phyloP scores from a whole-genome alignment of 345 rosid species.

The Pugionium dolabratum region DNA sequence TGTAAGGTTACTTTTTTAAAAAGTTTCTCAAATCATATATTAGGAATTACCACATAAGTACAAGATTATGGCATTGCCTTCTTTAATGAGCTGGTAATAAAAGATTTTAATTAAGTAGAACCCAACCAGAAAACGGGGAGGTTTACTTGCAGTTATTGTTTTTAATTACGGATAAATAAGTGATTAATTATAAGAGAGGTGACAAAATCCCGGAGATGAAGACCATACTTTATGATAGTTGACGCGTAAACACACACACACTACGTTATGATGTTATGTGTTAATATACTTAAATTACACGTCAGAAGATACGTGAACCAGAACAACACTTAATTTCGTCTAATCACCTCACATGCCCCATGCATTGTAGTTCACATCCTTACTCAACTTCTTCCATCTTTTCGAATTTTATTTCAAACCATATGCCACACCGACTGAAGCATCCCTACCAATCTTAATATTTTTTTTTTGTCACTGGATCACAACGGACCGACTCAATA shows the following conservation, averaged over 20 bases:
- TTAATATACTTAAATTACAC: constrained; percentile 30
- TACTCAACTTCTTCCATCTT: constrained; percentile 31
- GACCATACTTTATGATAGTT: constrained; percentile 32
- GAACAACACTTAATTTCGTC: constrained; percentile 32
- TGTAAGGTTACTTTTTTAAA: too few relatives aligned
- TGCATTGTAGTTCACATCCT: constrained; percentile 33
- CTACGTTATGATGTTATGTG: constrained; percentile 19
- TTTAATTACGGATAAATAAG: background rate
- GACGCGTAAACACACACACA: constrained; percentile 43
- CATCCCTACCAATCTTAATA: too few relatives aligned
- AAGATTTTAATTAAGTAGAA: background rate
- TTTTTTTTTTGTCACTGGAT: too few relatives aligned
- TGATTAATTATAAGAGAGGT: constrained; percentile 7
- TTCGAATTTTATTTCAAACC: background rate
- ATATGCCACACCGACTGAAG: too few relatives aligned
- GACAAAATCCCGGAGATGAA: constrained; percentile 34
- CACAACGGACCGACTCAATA: too few relatives aligned
- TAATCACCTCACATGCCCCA: constrained; percentile 32
- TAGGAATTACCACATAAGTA: too few relatives aligned
- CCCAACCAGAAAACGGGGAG: constrained; percentile 13
- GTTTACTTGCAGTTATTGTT: constrained; percentile 2
- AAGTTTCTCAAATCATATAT: too few relatives aligned
- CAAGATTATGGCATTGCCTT: constrained; percentile 2
- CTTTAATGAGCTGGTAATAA: background rate
- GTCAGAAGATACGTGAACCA: constrained; percentile 39